Evolutionary conservation across 495 filamentous ascomycete genomes (phyloP).

Genomic region (Tetracladium setigerum): DNA sequence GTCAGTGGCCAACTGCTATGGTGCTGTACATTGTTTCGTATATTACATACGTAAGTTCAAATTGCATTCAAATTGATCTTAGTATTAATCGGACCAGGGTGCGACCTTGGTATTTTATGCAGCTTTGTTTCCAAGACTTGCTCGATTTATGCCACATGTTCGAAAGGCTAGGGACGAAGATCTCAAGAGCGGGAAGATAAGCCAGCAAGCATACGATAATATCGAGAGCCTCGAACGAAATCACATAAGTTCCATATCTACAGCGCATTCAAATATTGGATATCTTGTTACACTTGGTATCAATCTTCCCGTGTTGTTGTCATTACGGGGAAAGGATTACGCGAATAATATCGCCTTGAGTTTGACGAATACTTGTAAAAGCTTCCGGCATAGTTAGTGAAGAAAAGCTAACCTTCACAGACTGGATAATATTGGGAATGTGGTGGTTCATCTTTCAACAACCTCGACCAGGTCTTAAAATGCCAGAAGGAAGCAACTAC

Average conservation of each 20-base stretch:
- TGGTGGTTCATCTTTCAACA: constrained; percentile 48
- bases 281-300: constrained; percentile 37
- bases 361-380: constrained; percentile 35
- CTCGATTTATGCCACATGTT: constrained; percentile 40
- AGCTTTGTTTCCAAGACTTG: constrained; percentile 39
- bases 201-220: constrained; percentile 34
- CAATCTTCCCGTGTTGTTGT: constrained; percentile 38
- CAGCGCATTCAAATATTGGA: constrained; percentile 44
- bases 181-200: constrained; percentile 33
- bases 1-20: constrained; percentile 42
- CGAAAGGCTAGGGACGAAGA: constrained; percentile 39
- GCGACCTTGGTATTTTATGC: constrained; percentile 42
- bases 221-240: constrained; percentile 42
- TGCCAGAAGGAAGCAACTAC: constrained; percentile 40
- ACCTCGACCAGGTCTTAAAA: constrained; percentile 34
- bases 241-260: constrained; percentile 41
- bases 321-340: constrained; percentile 32
- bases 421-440: constrained; percentile 41
- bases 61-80: not conserved
- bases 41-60: constrained; percentile 28
- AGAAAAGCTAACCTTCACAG: constrained; percentile 11
- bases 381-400: constrained; percentile 7
- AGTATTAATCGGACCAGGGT: constrained; percentile 14
- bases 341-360: constrained; percentile 40
- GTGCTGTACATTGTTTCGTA: constrained; percentile 40